Percentiles rank a stretch among this genome's conserved stretches.
Evolutionary conservation across 768 basidiomycete genomes (phyloP).

Genomic region (Tylopilus vinaceipallidus): DNA sequence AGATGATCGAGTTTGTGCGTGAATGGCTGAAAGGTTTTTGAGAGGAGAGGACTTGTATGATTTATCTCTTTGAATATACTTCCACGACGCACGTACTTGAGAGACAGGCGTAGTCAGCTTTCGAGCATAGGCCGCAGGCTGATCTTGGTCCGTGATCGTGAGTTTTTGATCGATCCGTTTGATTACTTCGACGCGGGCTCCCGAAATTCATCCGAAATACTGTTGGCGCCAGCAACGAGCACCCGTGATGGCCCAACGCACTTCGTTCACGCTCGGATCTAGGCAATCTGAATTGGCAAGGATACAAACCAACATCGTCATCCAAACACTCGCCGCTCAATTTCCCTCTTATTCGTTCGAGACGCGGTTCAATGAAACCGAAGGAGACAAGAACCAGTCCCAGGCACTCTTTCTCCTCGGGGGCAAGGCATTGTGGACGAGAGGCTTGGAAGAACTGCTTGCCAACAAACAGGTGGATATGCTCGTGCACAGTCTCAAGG

Average conservation of each 20-base stretch:
- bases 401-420: slow-evolving; percentile 87
- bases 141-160: not conserved
- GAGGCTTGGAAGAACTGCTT: slow-evolving; percentile 88
- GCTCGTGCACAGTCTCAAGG: slow-evolving; percentile 91
- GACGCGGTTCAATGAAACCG: slow-evolving; percentile 66
- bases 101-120: no score
- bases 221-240: not conserved
- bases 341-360: slow-evolving; percentile 52
- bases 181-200: not conserved
- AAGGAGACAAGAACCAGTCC: slow-evolving; percentile 86
- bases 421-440: slow-evolving; percentile 94
- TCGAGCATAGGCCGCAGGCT: no score
- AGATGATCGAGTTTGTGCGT: slow-evolving; percentile 77
- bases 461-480: slow-evolving; percentile 75
- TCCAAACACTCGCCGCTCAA: slow-evolving; percentile 54
- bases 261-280: slow-evolving; percentile 76
- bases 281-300: slow-evolving; percentile 86
- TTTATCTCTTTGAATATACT: no score
- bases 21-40: slow-evolving; percentile 63
- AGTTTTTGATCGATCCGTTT: not conserved
- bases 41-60: slow-evolving; percentile 3
- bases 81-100: no score
- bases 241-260: slow-evolving; percentile 21
- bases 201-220: not conserved
- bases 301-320: slow-evolving; percentile 83